These are phyloP conservation scores for Globisporangium nunn DNA, from an alignment of 352 stramenopile genomes.

Conservation along the genomic window DNA sequence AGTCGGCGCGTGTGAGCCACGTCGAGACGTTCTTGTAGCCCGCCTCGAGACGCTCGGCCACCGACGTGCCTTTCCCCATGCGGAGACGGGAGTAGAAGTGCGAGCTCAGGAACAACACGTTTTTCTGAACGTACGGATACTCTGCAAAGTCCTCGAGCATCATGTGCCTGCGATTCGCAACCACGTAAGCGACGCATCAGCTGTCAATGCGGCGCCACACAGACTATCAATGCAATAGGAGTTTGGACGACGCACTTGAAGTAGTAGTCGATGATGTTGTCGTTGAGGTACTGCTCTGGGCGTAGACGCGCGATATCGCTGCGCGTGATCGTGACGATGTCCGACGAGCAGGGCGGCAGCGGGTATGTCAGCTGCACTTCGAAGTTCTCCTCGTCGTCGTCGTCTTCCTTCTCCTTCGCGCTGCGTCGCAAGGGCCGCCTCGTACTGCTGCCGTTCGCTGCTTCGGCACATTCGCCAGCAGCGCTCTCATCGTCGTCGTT, in stretches of 20 bases:
- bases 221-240: not conserved
- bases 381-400: constrained; percentile 21
- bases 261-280: constrained; percentile 91
- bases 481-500: not conserved
- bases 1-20: constrained; percentile 53
- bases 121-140: constrained; percentile 43
- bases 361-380: constrained; percentile 59
- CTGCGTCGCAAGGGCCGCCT: not conserved
- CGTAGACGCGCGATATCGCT: constrained; percentile 50
- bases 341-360: constrained; percentile 54
- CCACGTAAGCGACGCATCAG: not conserved
- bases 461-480: not conserved
- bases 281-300: constrained; percentile 84
- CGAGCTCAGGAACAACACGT: constrained; percentile 71
- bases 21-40: constrained; percentile 77
- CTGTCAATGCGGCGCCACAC: not conserved
- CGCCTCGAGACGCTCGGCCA: constrained; percentile 30
- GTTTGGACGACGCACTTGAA: constrained; percentile 60
- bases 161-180: constrained; percentile 26
- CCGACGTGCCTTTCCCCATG: constrained; percentile 28
- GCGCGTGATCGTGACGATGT: constrained; percentile 72
- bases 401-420: constrained; percentile 12
- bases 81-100: constrained; percentile 71
- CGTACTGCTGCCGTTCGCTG: not conserved
- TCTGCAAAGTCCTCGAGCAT: constrained; percentile 43